Percentiles rank a stretch among this genome's conserved stretches.
Conservation (phyloP, 2,329 filamentous ascomycete genomes). For the Polytolypa hystricis region DNA sequence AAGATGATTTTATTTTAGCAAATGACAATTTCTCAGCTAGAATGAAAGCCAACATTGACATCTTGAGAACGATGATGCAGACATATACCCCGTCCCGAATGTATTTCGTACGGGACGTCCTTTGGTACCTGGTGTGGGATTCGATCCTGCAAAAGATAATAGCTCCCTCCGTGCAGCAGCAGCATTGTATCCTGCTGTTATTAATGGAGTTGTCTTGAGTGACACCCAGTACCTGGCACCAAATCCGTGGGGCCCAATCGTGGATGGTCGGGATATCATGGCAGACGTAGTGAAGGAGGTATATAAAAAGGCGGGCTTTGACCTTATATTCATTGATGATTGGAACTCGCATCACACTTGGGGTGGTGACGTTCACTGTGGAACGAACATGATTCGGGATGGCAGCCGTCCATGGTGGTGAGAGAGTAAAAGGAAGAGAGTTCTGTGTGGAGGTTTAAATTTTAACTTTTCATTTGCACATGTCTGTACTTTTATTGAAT, state of each 20-base stretch:
- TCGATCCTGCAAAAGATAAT: background rate
- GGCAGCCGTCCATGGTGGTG: conserved; percentile 8
- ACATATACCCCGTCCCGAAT: conserved; percentile 7
- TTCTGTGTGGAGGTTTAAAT: too few relatives aligned
- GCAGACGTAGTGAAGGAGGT: conserved; percentile 5
- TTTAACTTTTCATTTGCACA: too few relatives aligned
- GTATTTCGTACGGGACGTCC: conserved; percentile 5
- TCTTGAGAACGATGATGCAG: conserved; percentile 7
- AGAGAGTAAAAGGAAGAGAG: too few relatives aligned
- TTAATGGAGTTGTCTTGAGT: conserved; percentile 12
- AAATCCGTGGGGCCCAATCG: conserved; percentile 14
- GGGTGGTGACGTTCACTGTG: conserved; percentile 17
- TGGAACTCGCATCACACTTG: conserved; percentile 15
- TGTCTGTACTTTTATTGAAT: too few relatives aligned
- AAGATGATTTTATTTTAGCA: conserved; percentile 1
- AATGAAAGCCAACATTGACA: conserved; percentile 6
- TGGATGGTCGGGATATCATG: conserved; percentile 14
- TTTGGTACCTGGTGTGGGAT: background rate
- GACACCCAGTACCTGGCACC: conserved; percentile 10
- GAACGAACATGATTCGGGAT: conserved; percentile 12
- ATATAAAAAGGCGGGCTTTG: conserved; percentile 11
- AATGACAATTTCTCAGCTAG: conserved; percentile 4
- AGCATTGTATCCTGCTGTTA: conserved; percentile 8
- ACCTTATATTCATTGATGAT: conserved; percentile 14
- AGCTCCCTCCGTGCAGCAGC: conserved; percentile 2